Conservation (phyloP, 306 rosid genomes). For the Morella rubra region DNA sequence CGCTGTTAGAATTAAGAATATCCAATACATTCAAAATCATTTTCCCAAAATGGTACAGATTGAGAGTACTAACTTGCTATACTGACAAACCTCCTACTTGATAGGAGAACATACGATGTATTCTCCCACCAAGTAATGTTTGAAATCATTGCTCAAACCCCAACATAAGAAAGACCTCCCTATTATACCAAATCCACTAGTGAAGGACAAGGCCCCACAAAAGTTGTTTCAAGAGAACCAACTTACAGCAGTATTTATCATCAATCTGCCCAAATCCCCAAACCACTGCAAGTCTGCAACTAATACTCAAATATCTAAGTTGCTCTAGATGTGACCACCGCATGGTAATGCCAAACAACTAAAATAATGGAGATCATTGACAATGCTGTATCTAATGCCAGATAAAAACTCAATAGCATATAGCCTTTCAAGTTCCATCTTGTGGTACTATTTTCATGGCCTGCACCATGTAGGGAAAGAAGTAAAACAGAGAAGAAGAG, state of each 20-base stretch:
- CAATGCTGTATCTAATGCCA: no score
- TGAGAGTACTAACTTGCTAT: not conserved
- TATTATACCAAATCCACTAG: not conserved
- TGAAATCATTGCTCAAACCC: not conserved
- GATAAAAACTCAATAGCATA: no score
- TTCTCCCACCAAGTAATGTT: not conserved
- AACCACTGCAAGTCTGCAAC: not conserved
- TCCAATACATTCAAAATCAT: not conserved
- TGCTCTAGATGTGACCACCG: not conserved
- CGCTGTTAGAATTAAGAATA: no score
- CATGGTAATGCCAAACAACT: no score
- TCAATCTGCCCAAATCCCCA: not conserved
- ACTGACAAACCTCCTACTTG: not conserved
- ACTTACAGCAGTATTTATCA: not conserved
- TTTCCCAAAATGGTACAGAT: not conserved
- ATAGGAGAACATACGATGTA: not conserved
- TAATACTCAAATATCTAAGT: not conserved
- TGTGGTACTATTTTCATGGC: not conserved
- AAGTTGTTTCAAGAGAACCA: not conserved
- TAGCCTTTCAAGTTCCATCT: not conserved
- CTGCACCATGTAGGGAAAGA: not conserved
- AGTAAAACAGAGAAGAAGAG: not conserved
- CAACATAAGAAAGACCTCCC: not conserved
- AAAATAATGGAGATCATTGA: no score
- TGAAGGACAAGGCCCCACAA: not conserved